phyloP scores from a whole-genome alignment of 2,329 filamentous ascomycete genomes.

The Pochonia chlamydosporia region DNA sequence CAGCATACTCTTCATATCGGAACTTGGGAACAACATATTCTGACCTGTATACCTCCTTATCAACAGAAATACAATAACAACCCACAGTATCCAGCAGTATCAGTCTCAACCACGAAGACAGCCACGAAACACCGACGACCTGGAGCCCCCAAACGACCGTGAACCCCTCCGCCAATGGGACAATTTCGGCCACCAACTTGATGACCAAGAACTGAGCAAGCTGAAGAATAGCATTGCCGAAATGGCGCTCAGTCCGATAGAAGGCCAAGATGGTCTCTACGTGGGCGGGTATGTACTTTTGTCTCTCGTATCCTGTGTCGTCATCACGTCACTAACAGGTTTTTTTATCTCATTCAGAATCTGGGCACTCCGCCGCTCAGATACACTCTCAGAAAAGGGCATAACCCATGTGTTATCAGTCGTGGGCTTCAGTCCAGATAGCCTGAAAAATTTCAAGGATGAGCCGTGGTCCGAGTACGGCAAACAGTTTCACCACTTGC shows the following conservation, averaged over 20 bases:
- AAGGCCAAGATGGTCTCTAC: slow-evolving; percentile 35
- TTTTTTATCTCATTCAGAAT: slow-evolving; percentile 47
- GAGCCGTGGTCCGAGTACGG: slow-evolving; percentile 42
- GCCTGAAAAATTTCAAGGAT: slow-evolving; percentile 39
- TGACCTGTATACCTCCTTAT: no score
- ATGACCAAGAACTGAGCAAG: slow-evolving; percentile 4
- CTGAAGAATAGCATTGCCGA: slow-evolving; percentile 19
- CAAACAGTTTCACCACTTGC: slow-evolving; percentile 63
- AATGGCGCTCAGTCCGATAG: slow-evolving; percentile 38
- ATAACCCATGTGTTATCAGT: slow-evolving; percentile 93
- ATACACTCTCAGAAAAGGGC: slow-evolving; percentile 62
- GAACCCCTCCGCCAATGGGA: slow-evolving; percentile 8
- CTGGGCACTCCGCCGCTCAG: slow-evolving; percentile 68
- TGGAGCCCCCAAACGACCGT: not conserved
- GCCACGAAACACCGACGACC: not conserved
- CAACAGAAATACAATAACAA: no score
- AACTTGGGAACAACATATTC: no score
- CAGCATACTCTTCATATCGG: no score
- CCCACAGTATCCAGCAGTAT: no score
- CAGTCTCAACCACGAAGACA: no score
- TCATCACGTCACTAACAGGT: slow-evolving; percentile 5
- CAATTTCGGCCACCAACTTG: slow-evolving; percentile 10
- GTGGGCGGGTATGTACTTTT: slow-evolving; percentile 29
- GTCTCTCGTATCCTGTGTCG: not conserved
- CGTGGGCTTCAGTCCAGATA: slow-evolving; percentile 45